Percentiles rank a stretch among this genome's conserved stretches.
These are phyloP conservation scores for Thecaphora frezii DNA, from an alignment of 1,284 basidiomycete species.

Conservation along the genomic window DNA sequence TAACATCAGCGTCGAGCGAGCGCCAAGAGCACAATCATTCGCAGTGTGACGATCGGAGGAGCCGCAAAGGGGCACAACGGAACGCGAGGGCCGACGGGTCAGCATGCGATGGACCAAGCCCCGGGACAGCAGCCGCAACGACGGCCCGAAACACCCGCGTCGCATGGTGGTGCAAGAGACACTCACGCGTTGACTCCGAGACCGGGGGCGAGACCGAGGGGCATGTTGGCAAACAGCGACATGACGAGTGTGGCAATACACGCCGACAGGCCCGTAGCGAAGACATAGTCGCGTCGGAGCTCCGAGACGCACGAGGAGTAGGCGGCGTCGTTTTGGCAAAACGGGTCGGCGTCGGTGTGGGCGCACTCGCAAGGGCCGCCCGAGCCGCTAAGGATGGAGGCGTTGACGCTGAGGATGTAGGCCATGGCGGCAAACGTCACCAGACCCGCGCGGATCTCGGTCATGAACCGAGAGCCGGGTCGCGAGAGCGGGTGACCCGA, in stretches of 20 bases:
- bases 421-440: constrained; percentile 58
- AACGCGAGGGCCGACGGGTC: too few relatives aligned
- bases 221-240: constrained; percentile 81
- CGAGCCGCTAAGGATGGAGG: constrained; percentile 71
- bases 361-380: constrained; percentile 81
- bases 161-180: background rate
- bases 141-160: too few relatives aligned
- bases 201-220: constrained; percentile 68
- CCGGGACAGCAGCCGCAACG: too few relatives aligned
- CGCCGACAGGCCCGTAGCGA: constrained; percentile 72
- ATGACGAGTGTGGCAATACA: constrained; percentile 77
- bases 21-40: too few relatives aligned
- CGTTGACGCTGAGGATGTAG: constrained; percentile 66
- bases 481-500: constrained; percentile 76
- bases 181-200: constrained; percentile 67
- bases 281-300: constrained; percentile 57
- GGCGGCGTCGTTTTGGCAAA: constrained; percentile 64
- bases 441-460: constrained; percentile 53
- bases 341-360: constrained; percentile 57
- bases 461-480: constrained; percentile 70
- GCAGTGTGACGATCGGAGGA: too few relatives aligned
- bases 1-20: too few relatives aligned
- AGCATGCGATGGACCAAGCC: too few relatives aligned
- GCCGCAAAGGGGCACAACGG: too few relatives aligned
- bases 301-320: constrained; percentile 63